Evolutionary conservation across 176 grass and related monocot genomes (phyloP), one percentile per base, ranked within the genome.

Genomic region (Canna indica): DNA sequence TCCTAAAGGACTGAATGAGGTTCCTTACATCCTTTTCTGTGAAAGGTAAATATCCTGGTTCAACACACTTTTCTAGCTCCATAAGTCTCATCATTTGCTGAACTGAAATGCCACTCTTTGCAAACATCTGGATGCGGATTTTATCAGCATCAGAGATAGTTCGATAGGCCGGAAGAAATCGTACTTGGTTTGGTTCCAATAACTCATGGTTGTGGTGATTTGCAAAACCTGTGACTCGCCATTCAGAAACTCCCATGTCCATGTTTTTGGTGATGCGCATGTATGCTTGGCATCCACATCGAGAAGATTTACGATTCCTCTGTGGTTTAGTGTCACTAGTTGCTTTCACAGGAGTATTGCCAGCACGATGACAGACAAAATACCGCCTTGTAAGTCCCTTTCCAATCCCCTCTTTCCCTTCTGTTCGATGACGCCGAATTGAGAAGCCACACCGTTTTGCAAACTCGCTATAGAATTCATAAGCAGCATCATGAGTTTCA

Each of bases 21-120:
- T 90, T 90, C 25, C 86, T 84, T 41, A 87, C 86, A 77, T 95
- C 86, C 77, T 95, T 95, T 38, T 95, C 84, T 0, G 86, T 90
- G 47, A 90, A 95, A 29, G 76, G 81, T 47, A 95, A 83, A 38
- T 65, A 77, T 20, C 90, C 86, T 0, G 86, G 84, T 79, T 87
- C 73, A 2, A 90, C 28, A 72, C 81, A 39, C 74, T 81, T 90
- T 59, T 95, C 86, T n/a, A 90, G 73, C 81, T 85, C 90, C 84
- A 95, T 60, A 59, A 90, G 54, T 73, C 67, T 86, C 81, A 90
- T 79, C 86, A 90, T 90, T 77, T 90, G 84, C 54, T 82, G 84
- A 59, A 85, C 81, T 22, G 90, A 76, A 64, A 95, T 90, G 22
- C 90, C 90, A 22, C 81, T 77, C 60, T 85, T 90, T 18, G 79